A percentile compares a stretch with the other conserved stretches of the same genome.
Conservation (phyloP, 2,329 filamentous ascomycete species). For the Apiospora marii region DNA sequence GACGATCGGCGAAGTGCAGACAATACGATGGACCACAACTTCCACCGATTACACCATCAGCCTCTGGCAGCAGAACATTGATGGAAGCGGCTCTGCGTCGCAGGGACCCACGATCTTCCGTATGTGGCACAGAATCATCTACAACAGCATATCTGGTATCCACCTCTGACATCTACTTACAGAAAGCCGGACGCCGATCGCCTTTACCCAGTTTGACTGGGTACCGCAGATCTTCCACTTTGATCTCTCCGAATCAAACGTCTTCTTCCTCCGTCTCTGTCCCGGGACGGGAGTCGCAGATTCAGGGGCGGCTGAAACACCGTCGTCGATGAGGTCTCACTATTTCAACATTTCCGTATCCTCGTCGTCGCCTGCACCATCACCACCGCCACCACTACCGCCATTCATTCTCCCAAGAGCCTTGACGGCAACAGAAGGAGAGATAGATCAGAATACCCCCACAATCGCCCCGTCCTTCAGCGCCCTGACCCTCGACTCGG, state of each 20-base stretch:
- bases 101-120: slow-evolving; percentile 15
- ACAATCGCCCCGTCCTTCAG: background rate
- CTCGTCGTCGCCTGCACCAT: background rate
- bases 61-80: background rate
- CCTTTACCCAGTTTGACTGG: slow-evolving; percentile 11
- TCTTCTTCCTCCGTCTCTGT: slow-evolving; percentile 4
- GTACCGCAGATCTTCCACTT: slow-evolving; percentile 17
- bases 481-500: background rate
- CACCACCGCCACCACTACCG: background rate
- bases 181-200: background rate
- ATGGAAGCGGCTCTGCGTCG: background rate
- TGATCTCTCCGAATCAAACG: background rate
- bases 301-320: background rate
- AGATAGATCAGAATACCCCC: background rate
- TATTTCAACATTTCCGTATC: background rate
- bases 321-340: background rate
- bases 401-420: background rate
- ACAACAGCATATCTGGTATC: background rate
- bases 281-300: background rate
- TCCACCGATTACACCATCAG: background rate
- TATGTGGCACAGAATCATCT: background rate
- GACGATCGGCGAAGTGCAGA: background rate
- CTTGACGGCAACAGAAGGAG: background rate
- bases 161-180: background rate
- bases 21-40: slow-evolving; percentile 2